These are phyloP conservation scores for Anthoceros angustus DNA, from an alignment of 225 moss, liverwort and hornwort species.

Conservation along the genomic window DNA sequence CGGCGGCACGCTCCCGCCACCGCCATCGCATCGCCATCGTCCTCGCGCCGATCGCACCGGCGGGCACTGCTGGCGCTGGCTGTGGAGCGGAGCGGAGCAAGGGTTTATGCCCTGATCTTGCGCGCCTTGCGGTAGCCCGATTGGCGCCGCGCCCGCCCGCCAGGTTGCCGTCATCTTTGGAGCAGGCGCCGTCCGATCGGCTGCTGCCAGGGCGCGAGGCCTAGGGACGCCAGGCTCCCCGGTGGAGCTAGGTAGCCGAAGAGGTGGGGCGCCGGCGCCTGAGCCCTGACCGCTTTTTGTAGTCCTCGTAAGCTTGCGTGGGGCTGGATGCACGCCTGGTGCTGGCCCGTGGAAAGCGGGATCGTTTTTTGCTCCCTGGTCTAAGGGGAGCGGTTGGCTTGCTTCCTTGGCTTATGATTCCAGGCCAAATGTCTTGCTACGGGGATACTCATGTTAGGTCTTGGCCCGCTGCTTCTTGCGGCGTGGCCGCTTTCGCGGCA, in stretches of 20 bases:
- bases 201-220: background rate
- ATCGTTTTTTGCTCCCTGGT: too few species aligned
- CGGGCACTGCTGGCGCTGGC: background rate
- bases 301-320: too few species aligned
- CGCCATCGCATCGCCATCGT: background rate
- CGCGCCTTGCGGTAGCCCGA: background rate
- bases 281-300: background rate
- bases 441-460: too few species aligned
- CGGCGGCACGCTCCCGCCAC: background rate
- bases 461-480: too few species aligned
- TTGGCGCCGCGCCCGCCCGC: background rate
- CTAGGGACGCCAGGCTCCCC: background rate
- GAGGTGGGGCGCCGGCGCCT: background rate
- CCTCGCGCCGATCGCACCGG: background rate
- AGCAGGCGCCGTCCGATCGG: background rate
- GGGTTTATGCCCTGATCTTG: slow-evolving; percentile 1
- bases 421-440: too few species aligned
- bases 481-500: background rate
- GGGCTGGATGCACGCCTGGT: too few species aligned
- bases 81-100: background rate
- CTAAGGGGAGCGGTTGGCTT: too few species aligned
- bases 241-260: background rate
- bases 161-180: background rate
- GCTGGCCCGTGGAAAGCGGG: too few species aligned
- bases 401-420: too few species aligned